A percentile compares a stretch with the other conserved stretches of the same genome.
These are phyloP conservation scores for Wallacemonas sp. DNA, from an alignment of 208 protist genomes.

Conservation along the genomic window DNA sequence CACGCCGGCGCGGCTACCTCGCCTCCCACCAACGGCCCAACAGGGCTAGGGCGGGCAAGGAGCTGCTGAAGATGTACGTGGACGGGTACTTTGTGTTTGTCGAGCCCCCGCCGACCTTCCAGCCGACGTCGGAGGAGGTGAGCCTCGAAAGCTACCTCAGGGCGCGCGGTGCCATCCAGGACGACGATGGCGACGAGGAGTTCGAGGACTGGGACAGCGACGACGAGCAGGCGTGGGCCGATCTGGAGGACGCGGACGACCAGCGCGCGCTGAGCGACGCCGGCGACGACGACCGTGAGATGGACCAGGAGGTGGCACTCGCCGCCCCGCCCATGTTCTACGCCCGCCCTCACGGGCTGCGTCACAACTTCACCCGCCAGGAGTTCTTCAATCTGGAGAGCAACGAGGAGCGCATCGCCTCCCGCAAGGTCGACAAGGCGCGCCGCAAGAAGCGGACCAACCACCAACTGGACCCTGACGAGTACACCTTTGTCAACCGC, in stretches of 20 bases:
- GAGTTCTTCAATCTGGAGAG: constrained; percentile 82
- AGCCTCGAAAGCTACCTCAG: constrained; percentile 29
- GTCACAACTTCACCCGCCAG: constrained; percentile 47
- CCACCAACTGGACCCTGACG: constrained; percentile 77
- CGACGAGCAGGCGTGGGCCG: constrained; percentile 75
- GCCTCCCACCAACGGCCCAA: constrained; percentile 95
- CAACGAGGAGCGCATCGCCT: constrained; percentile 55
- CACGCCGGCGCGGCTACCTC: constrained; percentile 93
- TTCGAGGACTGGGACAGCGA: constrained; percentile 57
- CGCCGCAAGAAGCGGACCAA: constrained; percentile 64
- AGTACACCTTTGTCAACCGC: constrained; percentile 74
- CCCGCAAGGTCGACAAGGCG: constrained; percentile 29
- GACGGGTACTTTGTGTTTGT: constrained; percentile 82
- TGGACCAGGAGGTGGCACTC: constrained; percentile 25
- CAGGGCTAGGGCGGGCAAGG: constrained; percentile 86
- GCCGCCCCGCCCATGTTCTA: constrained; percentile 67
- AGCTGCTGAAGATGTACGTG: constrained; percentile 97
- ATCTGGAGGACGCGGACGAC: constrained; percentile 53
- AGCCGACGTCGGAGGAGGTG: constrained; percentile 31
- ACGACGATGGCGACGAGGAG: constrained; percentile 31
- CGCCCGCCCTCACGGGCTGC: constrained; percentile 46
- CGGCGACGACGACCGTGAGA: constrained; percentile 30
- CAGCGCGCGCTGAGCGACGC: constrained; percentile 46
- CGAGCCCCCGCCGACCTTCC: constrained; percentile 78
- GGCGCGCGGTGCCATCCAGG: constrained; percentile 14